Base-by-base conservation (phyloP, 116 monocot genomes). In the Dioscorea cayenensis region DNA sequence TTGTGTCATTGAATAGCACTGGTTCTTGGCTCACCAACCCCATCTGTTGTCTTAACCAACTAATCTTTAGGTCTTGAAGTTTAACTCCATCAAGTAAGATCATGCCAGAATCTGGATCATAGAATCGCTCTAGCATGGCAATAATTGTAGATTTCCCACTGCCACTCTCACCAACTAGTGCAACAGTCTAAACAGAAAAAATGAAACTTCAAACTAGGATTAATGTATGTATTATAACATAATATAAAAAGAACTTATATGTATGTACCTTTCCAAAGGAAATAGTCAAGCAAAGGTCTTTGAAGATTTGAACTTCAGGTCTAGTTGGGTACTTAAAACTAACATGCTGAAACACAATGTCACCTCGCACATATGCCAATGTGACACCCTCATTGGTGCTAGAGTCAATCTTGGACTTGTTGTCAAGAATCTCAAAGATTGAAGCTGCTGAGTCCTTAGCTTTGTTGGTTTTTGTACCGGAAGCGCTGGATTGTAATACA, bases 11-110 rank as follows among this genome's bases (percentile, higher is more conserved):
- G 72, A 85, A 85, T 23, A 85, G 60, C 18, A 78, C 60, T 0
- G 81, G 85, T 21, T 84, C 84, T 43, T 84, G 84, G 72, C 81
- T 81, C 35, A 84, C 84, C 25, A 84, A 49, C 7, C 85, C 81
- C 81, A 81, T 85, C 63, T 81, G 85, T 43, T 81, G 72, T 65
- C 85, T 85, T 5, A 85, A 52, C 85, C 85, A 85, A 36, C 55
- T 65, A 19, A 85, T 10, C 5, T 78, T 85, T 14, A 85, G 28
- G 4, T 43, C 72, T 3, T 70, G 55, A 17, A 78, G 75, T 18
- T 81, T 69, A 14, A 76, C 63, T 35, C 78, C 78, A 3, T 85
- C 81, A 7, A 85, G 23, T 14, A 78, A 37, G 23, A 85, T 81
- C 14, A 55, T 36, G 3, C 85, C 85, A 0, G 78, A 77, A 27